Evolutionary conservation across 2,329 filamentous ascomycete species (phyloP).

Genomic region (Sporothrix humicola): DNA sequence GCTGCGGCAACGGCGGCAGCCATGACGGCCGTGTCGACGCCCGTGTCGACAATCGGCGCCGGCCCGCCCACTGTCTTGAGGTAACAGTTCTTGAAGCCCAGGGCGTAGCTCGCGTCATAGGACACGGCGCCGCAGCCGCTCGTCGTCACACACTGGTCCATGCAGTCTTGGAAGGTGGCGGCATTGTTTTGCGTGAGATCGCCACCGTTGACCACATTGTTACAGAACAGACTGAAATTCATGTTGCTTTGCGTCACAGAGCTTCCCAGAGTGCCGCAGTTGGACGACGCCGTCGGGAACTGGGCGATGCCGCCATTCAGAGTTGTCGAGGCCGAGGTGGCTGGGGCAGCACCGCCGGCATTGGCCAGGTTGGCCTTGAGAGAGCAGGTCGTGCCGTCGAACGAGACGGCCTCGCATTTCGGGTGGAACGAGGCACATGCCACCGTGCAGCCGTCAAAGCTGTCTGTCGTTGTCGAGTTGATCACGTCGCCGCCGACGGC

Average conservation of each 20-base stretch:
- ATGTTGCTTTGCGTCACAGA: slow-evolving; percentile 30
- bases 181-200: slow-evolving; percentile 43
- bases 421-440: slow-evolving; percentile 44
- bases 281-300: slow-evolving; percentile 41
- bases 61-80: slow-evolving; percentile 38
- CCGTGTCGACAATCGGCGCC: slow-evolving; percentile 18
- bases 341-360: slow-evolving; percentile 21
- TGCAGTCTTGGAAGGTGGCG: slow-evolving; percentile 42
- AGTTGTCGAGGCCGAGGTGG: slow-evolving; percentile 34
- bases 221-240: slow-evolving; percentile 37
- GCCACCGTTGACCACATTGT: slow-evolving; percentile 41
- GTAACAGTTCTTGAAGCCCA: slow-evolving; percentile 46
- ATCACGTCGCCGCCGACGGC: slow-evolving; percentile 39
- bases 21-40: slow-evolving; percentile 34
- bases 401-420: slow-evolving; percentile 42
- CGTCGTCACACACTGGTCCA: slow-evolving; percentile 41
- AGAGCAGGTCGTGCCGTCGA: slow-evolving; percentile 41
- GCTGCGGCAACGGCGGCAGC: slow-evolving; percentile 28
- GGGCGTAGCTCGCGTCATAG: slow-evolving; percentile 40
- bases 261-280: slow-evolving; percentile 40
- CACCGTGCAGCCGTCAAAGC: slow-evolving; percentile 42
- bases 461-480: slow-evolving; percentile 37
- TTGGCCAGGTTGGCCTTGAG: slow-evolving; percentile 39
- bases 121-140: slow-evolving; percentile 41
- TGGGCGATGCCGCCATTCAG: slow-evolving; percentile 42